Percentiles rank a stretch among this genome's conserved stretches.
Evolutionary conservation across 2,329 filamentous ascomycete species (phyloP).

Genomic region (Colletotrichum liaoningense): DNA sequence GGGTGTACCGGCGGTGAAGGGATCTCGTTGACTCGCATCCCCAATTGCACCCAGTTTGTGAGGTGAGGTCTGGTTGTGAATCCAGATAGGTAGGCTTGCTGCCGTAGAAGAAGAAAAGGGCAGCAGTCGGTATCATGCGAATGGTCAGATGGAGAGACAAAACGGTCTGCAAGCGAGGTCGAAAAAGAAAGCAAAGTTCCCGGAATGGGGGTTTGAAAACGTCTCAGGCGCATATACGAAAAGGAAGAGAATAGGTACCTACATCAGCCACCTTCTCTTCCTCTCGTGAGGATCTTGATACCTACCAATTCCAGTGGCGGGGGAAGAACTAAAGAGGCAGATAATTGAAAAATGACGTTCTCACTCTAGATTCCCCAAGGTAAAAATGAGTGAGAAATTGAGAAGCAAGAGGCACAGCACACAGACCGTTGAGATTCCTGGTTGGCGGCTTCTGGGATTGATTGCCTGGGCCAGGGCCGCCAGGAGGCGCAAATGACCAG

Average conservation of each 20-base stretch:
- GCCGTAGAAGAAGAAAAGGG: constrained; percentile 3
- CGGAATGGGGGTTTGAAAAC: background rate
- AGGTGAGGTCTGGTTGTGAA: background rate
- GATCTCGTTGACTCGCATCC: background rate
- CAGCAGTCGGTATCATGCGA: background rate
- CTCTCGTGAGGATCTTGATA: background rate
- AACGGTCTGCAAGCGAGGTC: constrained; percentile 1
- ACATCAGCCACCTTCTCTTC: background rate
- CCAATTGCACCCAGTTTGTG: background rate
- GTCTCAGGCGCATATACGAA: background rate
- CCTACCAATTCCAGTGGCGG: background rate
- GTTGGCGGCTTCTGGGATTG: constrained; percentile 17
- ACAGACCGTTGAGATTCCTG: constrained; percentile 25
- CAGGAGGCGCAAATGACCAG: constrained; percentile 29
- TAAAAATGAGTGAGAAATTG: background rate
- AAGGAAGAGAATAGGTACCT: background rate
- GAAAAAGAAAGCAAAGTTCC: constrained; percentile 1
- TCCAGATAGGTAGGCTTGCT: background rate
- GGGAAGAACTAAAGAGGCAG: background rate
- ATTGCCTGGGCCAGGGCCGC: constrained; percentile 6
- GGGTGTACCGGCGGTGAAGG: background rate
- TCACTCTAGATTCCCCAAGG: background rate
- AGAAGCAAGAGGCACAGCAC: background rate
- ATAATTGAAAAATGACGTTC: background rate
- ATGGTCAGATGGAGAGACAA: constrained; percentile 27